These are phyloP conservation scores for Trichothecium sympodiale DNA, from an alignment of 2,329 filamentous ascomycete species.

Conservation along the genomic window DNA sequence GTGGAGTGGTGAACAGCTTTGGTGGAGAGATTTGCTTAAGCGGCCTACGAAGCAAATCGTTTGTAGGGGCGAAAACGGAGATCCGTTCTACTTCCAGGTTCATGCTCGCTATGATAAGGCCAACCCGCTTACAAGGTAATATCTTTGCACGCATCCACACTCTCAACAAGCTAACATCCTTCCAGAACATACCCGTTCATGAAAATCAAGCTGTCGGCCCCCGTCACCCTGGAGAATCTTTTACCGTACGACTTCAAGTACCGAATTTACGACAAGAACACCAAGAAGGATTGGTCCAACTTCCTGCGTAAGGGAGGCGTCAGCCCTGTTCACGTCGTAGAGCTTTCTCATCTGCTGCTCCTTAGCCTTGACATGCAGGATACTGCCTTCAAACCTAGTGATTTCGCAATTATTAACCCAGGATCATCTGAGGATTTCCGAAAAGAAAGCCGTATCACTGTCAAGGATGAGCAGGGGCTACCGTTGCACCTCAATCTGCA, in stretches of 20 bases:
- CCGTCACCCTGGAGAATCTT: conserved; percentile 87
- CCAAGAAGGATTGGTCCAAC: conserved; percentile 97
- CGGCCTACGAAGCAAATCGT: conserved; percentile 77
- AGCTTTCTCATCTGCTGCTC: conserved; percentile 84
- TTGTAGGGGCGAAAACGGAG: conserved; percentile 75
- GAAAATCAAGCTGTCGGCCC: conserved; percentile 82
- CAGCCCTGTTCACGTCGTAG: conserved; percentile 93
- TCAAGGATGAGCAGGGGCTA: conserved; percentile 77
- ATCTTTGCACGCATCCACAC: conserved; percentile 3
- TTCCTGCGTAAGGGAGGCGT: conserved; percentile 93
- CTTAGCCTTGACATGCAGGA: conserved; percentile 96
- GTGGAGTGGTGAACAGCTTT: conserved; percentile 82
- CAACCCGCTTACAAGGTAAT: conserved; percentile 67
- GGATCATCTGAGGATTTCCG: conserved; percentile 80
- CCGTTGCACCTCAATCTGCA: conserved; percentile 75
- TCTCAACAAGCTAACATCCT: background rate
- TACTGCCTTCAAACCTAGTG: conserved; percentile 85
- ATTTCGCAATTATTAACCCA: conserved; percentile 95
- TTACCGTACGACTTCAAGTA: conserved; percentile 99
- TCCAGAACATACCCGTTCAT: conserved; percentile 80
- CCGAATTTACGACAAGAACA: conserved; percentile 96
- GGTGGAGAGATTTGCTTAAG: conserved; percentile 86
- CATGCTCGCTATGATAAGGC: conserved; percentile 76
- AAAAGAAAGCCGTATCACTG: conserved; percentile 65
- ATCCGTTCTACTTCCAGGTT: conserved; percentile 95